Evolutionary conservation across 2,329 filamentous ascomycete genomes (phyloP).

Genomic region (Exophiala sp.): DNA sequence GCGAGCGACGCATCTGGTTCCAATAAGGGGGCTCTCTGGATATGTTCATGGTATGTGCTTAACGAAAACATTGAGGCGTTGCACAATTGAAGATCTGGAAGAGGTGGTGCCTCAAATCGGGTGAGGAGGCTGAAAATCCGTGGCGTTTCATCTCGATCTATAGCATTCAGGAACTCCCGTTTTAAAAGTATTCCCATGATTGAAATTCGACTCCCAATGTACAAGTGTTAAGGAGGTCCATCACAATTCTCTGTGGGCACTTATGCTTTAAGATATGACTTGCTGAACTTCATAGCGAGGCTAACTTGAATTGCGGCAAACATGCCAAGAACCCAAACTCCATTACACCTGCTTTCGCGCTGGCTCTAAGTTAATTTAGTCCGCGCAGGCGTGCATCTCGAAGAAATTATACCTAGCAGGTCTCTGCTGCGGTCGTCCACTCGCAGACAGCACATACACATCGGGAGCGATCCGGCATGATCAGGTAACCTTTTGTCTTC

Average conservation of each 20-base stretch:
- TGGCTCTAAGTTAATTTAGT: no score
- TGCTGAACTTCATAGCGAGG: no score
- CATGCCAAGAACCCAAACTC: no score
- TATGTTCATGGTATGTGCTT: background rate
- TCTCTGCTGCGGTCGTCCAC: background rate
- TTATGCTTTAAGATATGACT: no score
- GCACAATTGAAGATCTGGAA: background rate
- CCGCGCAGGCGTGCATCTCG: background rate
- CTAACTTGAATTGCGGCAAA: no score
- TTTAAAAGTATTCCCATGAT: background rate
- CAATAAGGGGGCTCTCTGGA: background rate
- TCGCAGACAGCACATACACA: background rate
- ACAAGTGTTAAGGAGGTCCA: no score
- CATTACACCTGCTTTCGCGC: no score
- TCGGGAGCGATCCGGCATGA: background rate
- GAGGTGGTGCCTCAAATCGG: background rate
- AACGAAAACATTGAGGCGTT: background rate
- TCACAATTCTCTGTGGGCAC: no score
- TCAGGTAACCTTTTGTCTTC: background rate
- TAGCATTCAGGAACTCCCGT: background rate
- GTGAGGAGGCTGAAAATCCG: background rate
- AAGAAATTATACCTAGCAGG: background rate
- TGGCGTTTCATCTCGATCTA: background rate
- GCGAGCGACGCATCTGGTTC: slow-evolving; percentile 7
- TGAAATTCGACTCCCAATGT: no score